Base-by-base conservation (phyloP, 2,329 filamentous ascomycete species). In the Nemania sp. region DNA sequence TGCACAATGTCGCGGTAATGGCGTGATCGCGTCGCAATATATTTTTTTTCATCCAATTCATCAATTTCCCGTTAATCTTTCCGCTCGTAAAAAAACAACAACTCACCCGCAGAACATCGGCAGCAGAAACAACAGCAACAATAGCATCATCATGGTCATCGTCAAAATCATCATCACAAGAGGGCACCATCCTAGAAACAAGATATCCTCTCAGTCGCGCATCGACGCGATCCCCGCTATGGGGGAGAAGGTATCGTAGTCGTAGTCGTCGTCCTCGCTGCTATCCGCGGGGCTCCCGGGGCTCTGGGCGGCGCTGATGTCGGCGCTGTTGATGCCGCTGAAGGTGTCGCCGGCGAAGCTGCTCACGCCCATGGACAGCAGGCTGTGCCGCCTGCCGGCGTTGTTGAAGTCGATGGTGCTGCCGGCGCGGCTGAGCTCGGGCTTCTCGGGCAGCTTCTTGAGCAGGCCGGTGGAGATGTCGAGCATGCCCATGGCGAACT, bases 401-500 rank as follows among this genome's bases (percentile, higher is more conserved):
- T 77, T 79, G 64, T 77, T 79, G 47, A 85, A 77, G 51, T 85
- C 82, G 11, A 75, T 78, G 7, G 77, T 73, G 66, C 83, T 85
- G 2, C 76, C 80, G 37, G 77, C 81, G 46, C 84, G 79, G 69
- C 83, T 87, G 68, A 91, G 81, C 21, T 82, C 82, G 9, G 88
- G 89, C 74, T 91, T 91, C 71, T 89, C 87, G 0, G 89, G 88
- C 17, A 91, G 80, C 66, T 87, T 83, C 71, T 89, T 89, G 21
- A 90, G 80, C 61, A 91, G 73, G 0, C 86, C 86, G 0, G 87
- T 89, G 18, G 86, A 88, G 55, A 89, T 89, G 70, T 92, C 90
- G 45, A 92, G 78, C 81, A 90, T 91, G 2, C 87, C 87, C 79
- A 92, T 88, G n/a, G 90, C 89, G 68, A 91, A 91, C 63, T 85